Evolutionary conservation across 345 rosid species (phyloP), one percentile per base, ranked within the genome.

Genomic region (Bretschneidera sinensis): DNA sequence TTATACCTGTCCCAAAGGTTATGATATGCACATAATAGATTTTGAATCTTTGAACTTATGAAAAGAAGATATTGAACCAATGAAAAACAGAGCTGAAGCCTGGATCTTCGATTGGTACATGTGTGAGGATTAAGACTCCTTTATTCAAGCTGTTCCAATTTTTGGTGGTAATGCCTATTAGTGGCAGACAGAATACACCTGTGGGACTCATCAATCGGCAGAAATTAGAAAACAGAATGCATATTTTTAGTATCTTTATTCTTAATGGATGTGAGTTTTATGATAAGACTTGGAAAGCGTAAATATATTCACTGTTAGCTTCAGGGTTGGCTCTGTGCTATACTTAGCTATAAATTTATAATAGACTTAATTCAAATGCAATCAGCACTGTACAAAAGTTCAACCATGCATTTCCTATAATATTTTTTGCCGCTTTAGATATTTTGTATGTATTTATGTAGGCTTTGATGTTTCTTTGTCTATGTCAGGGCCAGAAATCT

Each of bases 401-500:
- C 45, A 39, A 39, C 45, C 11, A 39, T 39, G 2, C 45, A 5
- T 39, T 39, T 13, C 10, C 45, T 13, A 39, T 4, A 11, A 28
- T 2, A 2, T 5, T 39, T 14, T 39, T 14, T 1, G 16, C 45
- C 45, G 2, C 45, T 39, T 39, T 11, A 39, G 15, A 1, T 39
- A 39, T 14, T 5, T 39, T 39, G 45, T 39, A 39, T 39, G 45
- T 39, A 39, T 2, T 39, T 28, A 14, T 14, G 11, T 11, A 39
- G 45, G 11, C 1, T 7, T 13, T 39, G 45, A 39, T 39, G 45
- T 39, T 39, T 39, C 45, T 11, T 39, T 39, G 45, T 39, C 16
- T 4, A 39, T 39, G 68, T 64, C 82, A 94, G 97, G 99, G 99
- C 63, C 97, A 94, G 73, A 94, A 94, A 69, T 90, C 99, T 60